Conservation (phyloP, 371 early-diverging fungal genomes). For the Mortierella sp. region DNA sequence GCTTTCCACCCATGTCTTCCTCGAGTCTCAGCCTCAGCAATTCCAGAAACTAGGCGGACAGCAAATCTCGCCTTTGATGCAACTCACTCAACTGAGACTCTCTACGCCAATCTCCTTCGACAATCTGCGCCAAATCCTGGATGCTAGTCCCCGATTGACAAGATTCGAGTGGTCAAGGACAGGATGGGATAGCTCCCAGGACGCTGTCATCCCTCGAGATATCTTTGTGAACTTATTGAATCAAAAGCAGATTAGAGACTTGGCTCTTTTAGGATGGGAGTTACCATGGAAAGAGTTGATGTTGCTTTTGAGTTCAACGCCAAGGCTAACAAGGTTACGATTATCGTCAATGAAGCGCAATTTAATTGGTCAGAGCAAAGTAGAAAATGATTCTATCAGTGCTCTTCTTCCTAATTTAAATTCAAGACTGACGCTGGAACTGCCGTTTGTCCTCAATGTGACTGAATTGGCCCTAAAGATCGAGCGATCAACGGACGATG, state of each 20-base stretch:
- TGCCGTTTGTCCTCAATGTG: background rate
- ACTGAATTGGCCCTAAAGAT: background rate
- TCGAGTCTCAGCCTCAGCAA: background rate
- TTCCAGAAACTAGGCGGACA: background rate
- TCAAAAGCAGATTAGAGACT: background rate
- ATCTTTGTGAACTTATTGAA: background rate
- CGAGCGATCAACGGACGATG: background rate
- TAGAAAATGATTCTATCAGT: background rate
- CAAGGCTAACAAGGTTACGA: background rate
- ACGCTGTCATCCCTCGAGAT: background rate
- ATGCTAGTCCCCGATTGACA: background rate
- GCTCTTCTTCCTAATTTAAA: background rate
- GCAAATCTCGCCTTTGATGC: background rate
- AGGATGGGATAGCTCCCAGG: background rate
- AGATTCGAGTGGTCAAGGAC: background rate
- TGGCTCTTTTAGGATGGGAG: slow-evolving; percentile 1
- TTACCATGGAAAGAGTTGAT: slow-evolving; percentile 1
- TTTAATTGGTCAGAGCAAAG: background rate
- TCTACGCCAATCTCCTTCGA: background rate
- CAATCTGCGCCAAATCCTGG: background rate
- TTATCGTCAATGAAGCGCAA: background rate
- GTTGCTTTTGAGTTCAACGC: background rate
- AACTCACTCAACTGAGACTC: background rate
- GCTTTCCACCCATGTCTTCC: background rate
- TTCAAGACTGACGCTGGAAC: background rate